Base-by-base conservation (phyloP, 2,329 filamentous ascomycete species). In the Colletotrichum liaoningense region DNA sequence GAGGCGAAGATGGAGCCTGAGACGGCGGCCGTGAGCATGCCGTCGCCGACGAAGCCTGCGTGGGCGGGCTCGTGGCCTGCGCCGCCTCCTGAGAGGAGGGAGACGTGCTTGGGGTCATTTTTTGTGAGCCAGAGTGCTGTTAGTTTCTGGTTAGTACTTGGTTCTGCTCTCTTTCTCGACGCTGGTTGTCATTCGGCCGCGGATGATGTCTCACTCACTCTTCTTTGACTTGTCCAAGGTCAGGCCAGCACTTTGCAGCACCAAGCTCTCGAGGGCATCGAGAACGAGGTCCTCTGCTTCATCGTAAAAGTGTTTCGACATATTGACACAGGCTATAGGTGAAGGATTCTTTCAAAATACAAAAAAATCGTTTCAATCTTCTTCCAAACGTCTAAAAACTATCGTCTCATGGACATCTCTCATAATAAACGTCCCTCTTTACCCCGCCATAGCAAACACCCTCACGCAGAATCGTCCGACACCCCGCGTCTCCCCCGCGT, bases 1-100 rank as follows among this genome's bases (percentile, higher is more conserved):
- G 88, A 90, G 4, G 91, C 91, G 78, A 93, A 93, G 75, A 93
- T 92, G 0, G 89, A 91, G 26, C 91, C 91, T 3, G 90, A 90
- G 1, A 92, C 90, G 2, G 90, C 88, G 46, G 88, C 91, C 54
- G 87, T 88, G 26, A 93, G 85, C 54, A 93, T 82, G 30, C 91
- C 91, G n/a, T 85, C 84, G 19, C 91, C 91, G 5, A 93, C 91
- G 76, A 89, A 92, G 16, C 87, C 89, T 2, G 88, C 87, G 79
- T 92, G 92, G 26, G 87, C 88, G 26, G 91, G 91, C 73, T 93
- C 91, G 76, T 93, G 91, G 67, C 91, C 91, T 4, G 87, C 88
- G 55, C 91, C 91, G 19, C 76, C 75, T 24, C 88, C 88, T 28
- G 85, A 86, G 79, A 90, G 85, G 78, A 90, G 80, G 75, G 82